Conservation (phyloP, 164 flowering plant species). For the Dillenia suffruticosa region DNA sequence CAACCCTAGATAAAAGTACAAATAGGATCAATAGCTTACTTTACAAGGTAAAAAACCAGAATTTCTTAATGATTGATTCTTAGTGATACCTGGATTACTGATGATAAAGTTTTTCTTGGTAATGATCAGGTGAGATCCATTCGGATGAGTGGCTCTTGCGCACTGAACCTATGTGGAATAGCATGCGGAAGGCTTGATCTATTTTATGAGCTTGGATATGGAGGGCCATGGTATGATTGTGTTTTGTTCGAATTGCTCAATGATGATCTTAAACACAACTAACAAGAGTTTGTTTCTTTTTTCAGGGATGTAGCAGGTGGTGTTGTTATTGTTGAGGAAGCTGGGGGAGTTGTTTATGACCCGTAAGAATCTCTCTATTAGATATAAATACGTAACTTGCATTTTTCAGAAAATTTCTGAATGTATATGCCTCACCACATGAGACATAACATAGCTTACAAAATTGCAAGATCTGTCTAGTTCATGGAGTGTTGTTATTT, state of each 20-base stretch:
- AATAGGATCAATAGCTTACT: slow-evolving; percentile 69
- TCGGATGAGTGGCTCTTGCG: slow-evolving; percentile 92
- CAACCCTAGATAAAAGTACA: slow-evolving; percentile 67
- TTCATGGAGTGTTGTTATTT: no score
- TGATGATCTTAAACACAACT: not conserved
- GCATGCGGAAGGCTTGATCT: slow-evolving; percentile 94
- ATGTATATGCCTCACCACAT: no score
- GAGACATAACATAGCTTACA: no score
- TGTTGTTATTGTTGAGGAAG: slow-evolving; percentile 86
- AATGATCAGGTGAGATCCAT: slow-evolving; percentile 78
- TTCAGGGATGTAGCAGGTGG: slow-evolving; percentile 98
- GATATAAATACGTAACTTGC: no score
- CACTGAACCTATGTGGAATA: slow-evolving; percentile 84
- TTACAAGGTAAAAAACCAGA: slow-evolving; percentile 48
- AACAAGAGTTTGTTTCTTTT: slow-evolving; percentile 4
- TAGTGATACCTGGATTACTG: not conserved
- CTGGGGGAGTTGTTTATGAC: slow-evolving; percentile 93
- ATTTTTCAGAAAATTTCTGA: no score
- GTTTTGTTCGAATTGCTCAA: not conserved
- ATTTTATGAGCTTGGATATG: slow-evolving; percentile 72
- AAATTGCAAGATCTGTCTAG: no score
- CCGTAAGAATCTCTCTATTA: slow-evolving; percentile 58
- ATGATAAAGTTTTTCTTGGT: not conserved
- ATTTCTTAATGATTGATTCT: not conserved
- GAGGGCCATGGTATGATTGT: slow-evolving; percentile 86